Percentiles rank a stretch among this genome's conserved stretches.
Conservation (phyloP, 2,329 filamentous ascomycete genomes). For the Phaeosphaeriaceae sp. region DNA sequence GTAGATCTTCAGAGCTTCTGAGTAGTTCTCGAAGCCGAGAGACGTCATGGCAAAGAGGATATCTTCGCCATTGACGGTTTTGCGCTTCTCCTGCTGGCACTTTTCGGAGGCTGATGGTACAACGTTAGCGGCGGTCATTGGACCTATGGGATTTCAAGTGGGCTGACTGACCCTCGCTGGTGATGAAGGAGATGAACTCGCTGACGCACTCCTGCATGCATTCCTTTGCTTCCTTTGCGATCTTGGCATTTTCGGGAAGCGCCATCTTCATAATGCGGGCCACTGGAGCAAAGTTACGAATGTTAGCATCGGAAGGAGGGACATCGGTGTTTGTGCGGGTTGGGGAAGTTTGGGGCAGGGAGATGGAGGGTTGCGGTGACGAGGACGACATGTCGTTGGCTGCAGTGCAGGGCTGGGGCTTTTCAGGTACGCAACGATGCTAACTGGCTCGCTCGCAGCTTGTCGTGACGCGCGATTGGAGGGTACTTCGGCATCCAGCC, state of each 20-base stretch:
- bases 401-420: conserved; percentile 51
- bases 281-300: conserved; percentile 92
- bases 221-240: conserved; percentile 98
- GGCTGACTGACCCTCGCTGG: conserved; percentile 82
- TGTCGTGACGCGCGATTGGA: conserved; percentile 56
- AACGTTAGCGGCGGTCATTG: neutral
- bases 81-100: conserved; percentile 98
- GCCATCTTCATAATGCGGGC: conserved; percentile 99
- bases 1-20: conserved; percentile 97
- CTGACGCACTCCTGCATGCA: conserved; percentile 99
- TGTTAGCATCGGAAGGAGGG: conserved; percentile 80
- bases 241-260: conserved; percentile 97
- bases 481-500: conserved; percentile 53
- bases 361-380: conserved; percentile 48
- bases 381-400: conserved; percentile 53
- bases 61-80: conserved; percentile 98
- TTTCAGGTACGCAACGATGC: conserved; percentile 35
- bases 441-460: conserved; percentile 29
- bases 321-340: conserved; percentile 38
- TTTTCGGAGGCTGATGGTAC: conserved; percentile 83
- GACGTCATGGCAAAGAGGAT: conserved; percentile 99
- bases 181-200: conserved; percentile 99
- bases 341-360: conserved; percentile 38
- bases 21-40: conserved; percentile 97
- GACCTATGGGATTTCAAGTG: too few relatives aligned